Evolutionary conservation across 2,329 filamentous ascomycete genomes (phyloP), one percentile per base, ranked within the genome.

Genomic region (Colletotrichum viniferum): DNA sequence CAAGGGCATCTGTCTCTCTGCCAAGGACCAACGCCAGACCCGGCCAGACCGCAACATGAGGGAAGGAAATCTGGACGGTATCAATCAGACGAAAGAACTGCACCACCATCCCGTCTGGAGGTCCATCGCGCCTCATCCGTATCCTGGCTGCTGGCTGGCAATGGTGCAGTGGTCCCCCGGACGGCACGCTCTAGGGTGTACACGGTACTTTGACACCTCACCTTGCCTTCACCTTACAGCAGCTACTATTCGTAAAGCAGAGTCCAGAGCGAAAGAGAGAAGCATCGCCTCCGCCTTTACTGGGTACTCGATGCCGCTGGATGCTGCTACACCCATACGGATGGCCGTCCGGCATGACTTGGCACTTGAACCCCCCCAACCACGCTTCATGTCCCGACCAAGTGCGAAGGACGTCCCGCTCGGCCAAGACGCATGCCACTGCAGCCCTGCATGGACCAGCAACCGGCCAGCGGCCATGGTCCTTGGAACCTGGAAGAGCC

Each of bases 391-490:
- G 26, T 63, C 58, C 65, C 34, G 13, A 32, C 32, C 58, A 30
- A 7, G 43, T 21, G 43, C 43, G 43, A 48, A 48, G 43, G 43
- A 74, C 63, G 63, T 73, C 65, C 73, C 69, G 36, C 73, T 69
- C 63, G 28, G 69, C 73, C 69, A 75, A 75, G 73, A 68, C 70
- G 69, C 69, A 73, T 75, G 58, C 73, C 69, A 69, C 63, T 76
- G 70, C 70, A 76, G 73, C 73, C 70, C 73, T 73, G 73, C 69
- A 73, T 76, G 73, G 73, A 60, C 73, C 73, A 76, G 64, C 69
- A 64, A 56, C 73, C 62, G 63, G 68, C 61, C 43, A 69, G 43
- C 43, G 43, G 43, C n/a, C 43, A 48, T 48, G 43, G 43, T 48
- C 43, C 69, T 76, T 76, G 69, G 73, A 76, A 73, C 69, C 68